Evolutionary conservation across 2,329 filamentous ascomycete genomes (phyloP).

Genomic region (Meredithiella fracta): DNA sequence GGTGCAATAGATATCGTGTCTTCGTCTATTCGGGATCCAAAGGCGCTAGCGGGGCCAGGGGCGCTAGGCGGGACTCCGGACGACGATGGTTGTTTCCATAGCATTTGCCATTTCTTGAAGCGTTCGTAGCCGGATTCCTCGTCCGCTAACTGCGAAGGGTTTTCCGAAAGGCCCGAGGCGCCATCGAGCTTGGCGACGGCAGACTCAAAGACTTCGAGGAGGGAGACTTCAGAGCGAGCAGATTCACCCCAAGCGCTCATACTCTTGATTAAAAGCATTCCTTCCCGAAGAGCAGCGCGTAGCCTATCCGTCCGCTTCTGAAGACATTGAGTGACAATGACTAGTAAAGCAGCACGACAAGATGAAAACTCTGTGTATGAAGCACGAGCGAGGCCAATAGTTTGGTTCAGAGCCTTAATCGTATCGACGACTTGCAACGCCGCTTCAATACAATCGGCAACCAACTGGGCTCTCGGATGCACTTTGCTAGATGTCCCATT

Average conservation of each 20-base stretch:
- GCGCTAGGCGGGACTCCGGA: not conserved
- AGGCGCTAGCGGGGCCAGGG: not conserved
- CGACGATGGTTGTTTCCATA: slow-evolving; percentile 21
- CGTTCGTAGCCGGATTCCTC: slow-evolving; percentile 29
- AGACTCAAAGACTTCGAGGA: slow-evolving; percentile 35
- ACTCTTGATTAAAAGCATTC: slow-evolving; percentile 33
- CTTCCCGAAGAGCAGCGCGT: slow-evolving; percentile 30
- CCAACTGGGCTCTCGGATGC: slow-evolving; percentile 22
- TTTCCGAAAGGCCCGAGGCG: slow-evolving; percentile 24
- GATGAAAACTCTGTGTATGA: slow-evolving; percentile 41
- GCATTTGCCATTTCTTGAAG: slow-evolving; percentile 35
- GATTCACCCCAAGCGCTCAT: slow-evolving; percentile 37
- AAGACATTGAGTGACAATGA: slow-evolving; percentile 27
- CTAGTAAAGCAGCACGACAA: slow-evolving; percentile 36
- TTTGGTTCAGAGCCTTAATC: slow-evolving; percentile 31
- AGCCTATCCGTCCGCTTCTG: slow-evolving; percentile 25
- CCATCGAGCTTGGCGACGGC: slow-evolving; percentile 30
- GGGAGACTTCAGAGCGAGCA: slow-evolving; percentile 34
- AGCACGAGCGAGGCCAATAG: slow-evolving; percentile 35
- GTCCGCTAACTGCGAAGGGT: not conserved
- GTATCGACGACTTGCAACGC: slow-evolving; percentile 34
- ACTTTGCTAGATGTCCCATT: slow-evolving; percentile 16
- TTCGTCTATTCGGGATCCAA: slow-evolving; percentile 13
- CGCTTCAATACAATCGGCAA: slow-evolving; percentile 35
- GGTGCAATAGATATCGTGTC: slow-evolving; percentile 7